phyloP scores from a whole-genome alignment of 2,329 filamentous ascomycete genomes.

The Diaporthe ilicicola region DNA sequence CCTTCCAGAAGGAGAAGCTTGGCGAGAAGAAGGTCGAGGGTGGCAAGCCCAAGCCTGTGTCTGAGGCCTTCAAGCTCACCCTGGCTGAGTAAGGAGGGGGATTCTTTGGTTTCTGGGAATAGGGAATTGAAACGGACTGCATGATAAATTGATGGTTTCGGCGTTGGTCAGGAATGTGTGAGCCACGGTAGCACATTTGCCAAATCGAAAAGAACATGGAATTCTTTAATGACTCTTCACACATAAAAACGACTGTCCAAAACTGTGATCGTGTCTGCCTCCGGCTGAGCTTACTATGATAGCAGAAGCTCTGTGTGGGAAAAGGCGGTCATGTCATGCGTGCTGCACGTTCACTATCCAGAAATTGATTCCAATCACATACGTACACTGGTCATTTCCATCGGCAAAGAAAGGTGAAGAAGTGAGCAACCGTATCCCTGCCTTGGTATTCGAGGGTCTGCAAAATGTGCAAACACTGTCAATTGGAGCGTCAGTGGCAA shows the following conservation, averaged over 20 bases:
- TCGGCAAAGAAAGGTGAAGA: neutral
- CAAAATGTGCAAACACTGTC: too few species aligned
- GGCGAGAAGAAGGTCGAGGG: constrained; percentile 67
- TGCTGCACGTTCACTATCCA: neutral
- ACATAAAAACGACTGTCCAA: neutral
- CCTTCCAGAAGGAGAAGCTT: constrained; percentile 87
- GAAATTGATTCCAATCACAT: neutral
- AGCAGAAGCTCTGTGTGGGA: neutral
- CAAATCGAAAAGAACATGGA: constrained; percentile 33
- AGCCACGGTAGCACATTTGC: constrained; percentile 34
- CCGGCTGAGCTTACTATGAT: neutral
- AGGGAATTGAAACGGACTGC: constrained; percentile 32
- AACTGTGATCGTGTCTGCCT: constrained; percentile 8
- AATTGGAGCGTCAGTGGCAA: too few species aligned
- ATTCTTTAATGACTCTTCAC: constrained; percentile 31
- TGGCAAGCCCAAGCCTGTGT: constrained; percentile 38
- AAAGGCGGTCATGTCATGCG: neutral
- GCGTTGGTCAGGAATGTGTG: constrained; percentile 35
- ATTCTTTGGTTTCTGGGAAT: constrained; percentile 29
- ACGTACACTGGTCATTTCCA: neutral
- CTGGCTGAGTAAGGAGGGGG: constrained; percentile 37
- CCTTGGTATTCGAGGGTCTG: too few species aligned
- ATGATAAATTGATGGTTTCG: constrained; percentile 33
- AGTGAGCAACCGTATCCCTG: too few species aligned
- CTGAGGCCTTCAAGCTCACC: constrained; percentile 39